phyloP scores from a whole-genome alignment of 176 grass and related monocot species.

The Canna indica region DNA sequence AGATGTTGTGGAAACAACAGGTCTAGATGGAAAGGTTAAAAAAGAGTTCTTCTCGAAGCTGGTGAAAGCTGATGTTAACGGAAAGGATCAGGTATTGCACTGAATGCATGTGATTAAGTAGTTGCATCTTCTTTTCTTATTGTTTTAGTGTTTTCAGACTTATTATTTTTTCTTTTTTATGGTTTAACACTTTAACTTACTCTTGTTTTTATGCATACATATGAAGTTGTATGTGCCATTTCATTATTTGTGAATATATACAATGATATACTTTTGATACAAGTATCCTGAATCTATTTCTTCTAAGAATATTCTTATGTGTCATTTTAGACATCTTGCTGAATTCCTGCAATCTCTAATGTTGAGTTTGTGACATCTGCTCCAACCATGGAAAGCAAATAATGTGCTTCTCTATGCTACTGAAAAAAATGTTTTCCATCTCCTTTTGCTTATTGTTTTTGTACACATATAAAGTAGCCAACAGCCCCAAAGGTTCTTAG shows the following conservation, averaged over 20 bases:
- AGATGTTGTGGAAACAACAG: constrained; percentile 53
- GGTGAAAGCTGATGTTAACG: constrained; percentile 84
- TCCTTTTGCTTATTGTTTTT: too few species aligned
- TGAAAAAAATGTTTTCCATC: too few species aligned
- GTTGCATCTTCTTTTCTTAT: neutral
- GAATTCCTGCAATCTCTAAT: too few species aligned
- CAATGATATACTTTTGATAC: too few species aligned
- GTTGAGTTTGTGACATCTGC: too few species aligned
- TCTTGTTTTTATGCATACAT: neutral
- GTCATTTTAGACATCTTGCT: too few species aligned
- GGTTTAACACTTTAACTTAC: neutral
- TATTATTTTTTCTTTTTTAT: neutral
- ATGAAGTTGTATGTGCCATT: neutral
- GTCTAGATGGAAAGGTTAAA: constrained; percentile 21
- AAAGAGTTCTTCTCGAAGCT: constrained; percentile 91
- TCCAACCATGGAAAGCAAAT: too few species aligned
- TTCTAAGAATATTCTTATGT: too few species aligned
- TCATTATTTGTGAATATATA: too few species aligned
- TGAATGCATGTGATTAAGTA: neutral
- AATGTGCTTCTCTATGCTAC: too few species aligned
- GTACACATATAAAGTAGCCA: too few species aligned
- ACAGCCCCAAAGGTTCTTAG: neutral
- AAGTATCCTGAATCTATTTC: too few species aligned
- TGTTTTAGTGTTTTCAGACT: neutral
- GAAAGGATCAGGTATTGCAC: constrained; percentile 73